Conservation (phyloP, 306 rosid species). For the Sicyos edulis region DNA sequence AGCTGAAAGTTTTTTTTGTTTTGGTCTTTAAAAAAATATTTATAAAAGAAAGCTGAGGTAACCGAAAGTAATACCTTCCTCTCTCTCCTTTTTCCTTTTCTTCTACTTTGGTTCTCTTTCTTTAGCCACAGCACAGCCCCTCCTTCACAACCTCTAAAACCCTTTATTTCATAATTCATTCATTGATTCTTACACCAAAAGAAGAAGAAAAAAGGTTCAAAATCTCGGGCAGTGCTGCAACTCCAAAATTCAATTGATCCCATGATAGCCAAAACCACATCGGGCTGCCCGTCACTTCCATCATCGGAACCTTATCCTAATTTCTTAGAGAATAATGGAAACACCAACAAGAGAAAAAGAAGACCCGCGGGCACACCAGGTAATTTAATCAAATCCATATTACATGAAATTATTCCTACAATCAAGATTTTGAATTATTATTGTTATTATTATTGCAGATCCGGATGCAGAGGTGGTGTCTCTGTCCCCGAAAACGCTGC, state of each 20-base stretch:
- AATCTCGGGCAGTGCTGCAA: no score
- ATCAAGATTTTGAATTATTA: no score
- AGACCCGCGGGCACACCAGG: constrained; percentile 99
- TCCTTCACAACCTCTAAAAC: constrained; percentile 3
- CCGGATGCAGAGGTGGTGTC: constrained; percentile 24
- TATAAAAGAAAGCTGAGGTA: constrained; percentile 39
- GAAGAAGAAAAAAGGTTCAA: background rate
- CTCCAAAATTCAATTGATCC: background rate
- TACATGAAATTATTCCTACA: no score
- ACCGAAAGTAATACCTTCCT: constrained; percentile 47
- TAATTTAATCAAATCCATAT: constrained; percentile 4
- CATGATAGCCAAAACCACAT: constrained; percentile 51
- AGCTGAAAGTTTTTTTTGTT: no score
- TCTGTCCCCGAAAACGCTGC: constrained; percentile 78
- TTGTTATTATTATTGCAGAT: no score
- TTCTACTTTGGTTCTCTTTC: background rate
- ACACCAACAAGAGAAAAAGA: constrained; percentile 64
- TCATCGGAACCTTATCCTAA: constrained; percentile 52
- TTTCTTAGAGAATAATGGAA: constrained; percentile 45
- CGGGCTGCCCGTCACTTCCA: constrained; percentile 47
- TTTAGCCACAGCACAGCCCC: background rate
- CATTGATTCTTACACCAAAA: background rate
- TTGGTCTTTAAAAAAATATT: constrained; percentile 35
- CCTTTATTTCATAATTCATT: background rate
- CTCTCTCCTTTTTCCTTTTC: constrained; percentile 20